These are phyloP conservation scores for Cladosporium sp. DNA, from an alignment of 2,329 filamentous ascomycete species.

Conservation along the genomic window DNA sequence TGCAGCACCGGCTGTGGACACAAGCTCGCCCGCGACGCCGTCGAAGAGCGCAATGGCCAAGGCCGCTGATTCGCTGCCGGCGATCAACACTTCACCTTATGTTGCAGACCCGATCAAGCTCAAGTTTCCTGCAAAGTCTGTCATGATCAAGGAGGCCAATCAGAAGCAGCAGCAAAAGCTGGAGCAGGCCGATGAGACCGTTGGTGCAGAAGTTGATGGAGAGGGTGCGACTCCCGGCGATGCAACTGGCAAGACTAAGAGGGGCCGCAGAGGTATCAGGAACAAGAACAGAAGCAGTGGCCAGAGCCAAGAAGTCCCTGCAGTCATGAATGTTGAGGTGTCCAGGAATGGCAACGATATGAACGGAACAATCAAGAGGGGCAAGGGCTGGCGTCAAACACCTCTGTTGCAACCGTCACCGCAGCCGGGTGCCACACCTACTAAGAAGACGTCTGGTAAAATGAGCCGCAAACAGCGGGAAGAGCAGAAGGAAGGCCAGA, in stretches of 20 bases:
- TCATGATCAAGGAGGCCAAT: background rate
- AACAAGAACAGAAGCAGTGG: conserved; percentile 8
- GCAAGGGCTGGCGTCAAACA: conserved; percentile 63
- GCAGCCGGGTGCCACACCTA: conserved; percentile 35
- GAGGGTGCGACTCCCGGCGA: conserved; percentile 14
- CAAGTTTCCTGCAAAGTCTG: conserved; percentile 9
- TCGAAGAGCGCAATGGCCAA: conserved; percentile 32
- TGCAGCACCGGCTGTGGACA: conserved; percentile 14
- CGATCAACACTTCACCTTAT: conserved; percentile 33
- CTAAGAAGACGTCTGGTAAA: conserved; percentile 26
- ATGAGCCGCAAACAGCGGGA: conserved; percentile 43
- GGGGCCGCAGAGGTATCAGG: conserved; percentile 37
- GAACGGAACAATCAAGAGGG: conserved; percentile 38
- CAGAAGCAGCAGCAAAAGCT: background rate
- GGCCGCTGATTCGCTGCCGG: conserved; percentile 30
- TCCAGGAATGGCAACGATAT: conserved; percentile 33
- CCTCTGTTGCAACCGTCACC: conserved; percentile 59
- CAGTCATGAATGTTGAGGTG: conserved; percentile 30
- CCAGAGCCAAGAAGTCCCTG: conserved; percentile 21
- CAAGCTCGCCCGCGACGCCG: conserved; percentile 36
- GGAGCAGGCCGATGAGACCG: background rate
- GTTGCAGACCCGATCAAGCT: conserved; percentile 24
- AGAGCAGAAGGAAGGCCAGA: conserved; percentile 50
- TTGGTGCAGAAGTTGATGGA: conserved; percentile 1
- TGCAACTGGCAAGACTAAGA: conserved; percentile 41